A percentile compares a stretch with the other conserved stretches of the same genome.
Conservation (phyloP, 164 flowering plant genomes). For the Vitis labrusca region DNA sequence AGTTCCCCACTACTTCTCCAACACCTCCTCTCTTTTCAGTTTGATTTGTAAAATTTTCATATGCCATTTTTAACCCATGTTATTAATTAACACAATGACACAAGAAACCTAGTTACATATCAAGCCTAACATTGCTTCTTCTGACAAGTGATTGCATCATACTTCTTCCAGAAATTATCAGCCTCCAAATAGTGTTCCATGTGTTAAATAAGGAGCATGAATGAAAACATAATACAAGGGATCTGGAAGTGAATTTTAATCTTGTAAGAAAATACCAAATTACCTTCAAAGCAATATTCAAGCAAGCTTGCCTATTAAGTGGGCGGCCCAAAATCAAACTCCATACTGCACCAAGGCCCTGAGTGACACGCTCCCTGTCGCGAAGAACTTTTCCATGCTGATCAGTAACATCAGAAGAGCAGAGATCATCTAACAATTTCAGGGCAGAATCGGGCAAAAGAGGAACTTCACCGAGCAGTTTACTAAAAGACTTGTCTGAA, state of each 20-base stretch:
- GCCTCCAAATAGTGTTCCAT: background rate
- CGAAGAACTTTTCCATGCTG: slow-evolving; percentile 48
- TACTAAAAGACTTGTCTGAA: slow-evolving; percentile 89
- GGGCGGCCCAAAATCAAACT: slow-evolving; percentile 90
- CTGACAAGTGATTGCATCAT: background rate
- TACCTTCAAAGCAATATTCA: slow-evolving; percentile 91
- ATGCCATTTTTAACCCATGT: too few relatives aligned
- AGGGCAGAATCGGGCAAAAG: slow-evolving; percentile 71
- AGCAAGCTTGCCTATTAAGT: slow-evolving; percentile 65
- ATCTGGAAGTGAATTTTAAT: too few relatives aligned
- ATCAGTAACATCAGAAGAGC: slow-evolving; percentile 52
- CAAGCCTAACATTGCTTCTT: background rate
- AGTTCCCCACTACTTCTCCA: too few relatives aligned
- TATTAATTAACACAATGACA: too few relatives aligned
- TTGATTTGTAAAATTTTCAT: too few relatives aligned
- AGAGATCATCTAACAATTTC: slow-evolving; percentile 73
- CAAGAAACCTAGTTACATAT: background rate
- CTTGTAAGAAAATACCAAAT: background rate
- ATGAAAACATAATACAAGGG: too few relatives aligned
- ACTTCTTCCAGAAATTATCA: background rate
- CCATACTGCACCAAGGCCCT: slow-evolving; percentile 99
- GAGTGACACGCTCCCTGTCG: slow-evolving; percentile 93
- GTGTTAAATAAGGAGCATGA: background rate
- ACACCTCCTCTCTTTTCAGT: too few relatives aligned
- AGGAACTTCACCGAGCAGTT: slow-evolving; percentile 95